Evolutionary conservation across 805 yeast species (phyloP), one percentile per base, ranked within the genome.

Genomic region (Candida manassasensis): DNA sequence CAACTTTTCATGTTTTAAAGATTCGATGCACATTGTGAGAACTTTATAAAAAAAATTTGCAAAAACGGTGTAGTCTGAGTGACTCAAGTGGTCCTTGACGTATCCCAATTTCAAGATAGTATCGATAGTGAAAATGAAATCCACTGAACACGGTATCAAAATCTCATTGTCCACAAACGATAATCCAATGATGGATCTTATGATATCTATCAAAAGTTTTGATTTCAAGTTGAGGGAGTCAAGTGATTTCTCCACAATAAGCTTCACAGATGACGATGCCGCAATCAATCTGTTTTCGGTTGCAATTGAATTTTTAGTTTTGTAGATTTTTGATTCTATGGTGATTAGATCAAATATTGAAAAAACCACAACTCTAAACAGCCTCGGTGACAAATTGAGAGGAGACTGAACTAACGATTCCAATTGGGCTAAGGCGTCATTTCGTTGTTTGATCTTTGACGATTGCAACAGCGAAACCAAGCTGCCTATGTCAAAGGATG

Each of bases 381-480:
- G 58, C 30, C 47, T 49, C 14, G 52, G 27, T 3, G 48, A 39
- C 13, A 49, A 35, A 33, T 41, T 35, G 39, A 47, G 35, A 43
- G 48, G 39, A 43, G 51, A 28, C 29, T 27, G 8, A 52, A 55
- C 14, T 24, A 49, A 35, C 6, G 32, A 19, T 19, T 58, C 61
- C 11, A 58, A 40, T 2, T 32, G 15, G 19, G 55, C 39, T 6
- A 80, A 47, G 0, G 74, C 82, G 32, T 71, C 76, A 42, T 62
- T 74, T 25, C 85, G 57, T 10, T 77, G 84, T 41, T 69, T 71
- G 21, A 75, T 57, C 46, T 72, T 79, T 3, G 67, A 40, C 1
- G 85, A 79, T 16, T 58, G 59, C 26, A 79, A 56, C 9, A 49
- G 45, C 5, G 29, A 58, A 46, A 32, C 27, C 18, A 44, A 33